phyloP scores from a whole-genome alignment of 306 rosid genomes.

The Vigna mungo region DNA sequence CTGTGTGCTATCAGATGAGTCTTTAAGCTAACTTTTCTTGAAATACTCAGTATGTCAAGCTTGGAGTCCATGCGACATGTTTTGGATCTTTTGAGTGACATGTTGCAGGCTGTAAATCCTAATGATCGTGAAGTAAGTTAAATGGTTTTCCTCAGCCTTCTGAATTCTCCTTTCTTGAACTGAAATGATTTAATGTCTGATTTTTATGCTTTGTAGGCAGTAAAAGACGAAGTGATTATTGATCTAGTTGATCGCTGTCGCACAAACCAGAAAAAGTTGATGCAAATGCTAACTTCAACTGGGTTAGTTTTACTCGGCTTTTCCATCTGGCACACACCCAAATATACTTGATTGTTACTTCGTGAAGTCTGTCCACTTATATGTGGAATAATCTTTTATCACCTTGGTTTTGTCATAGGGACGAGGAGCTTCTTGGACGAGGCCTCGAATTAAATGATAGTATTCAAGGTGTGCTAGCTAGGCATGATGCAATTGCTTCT shows the following conservation, averaged over 20 bases:
- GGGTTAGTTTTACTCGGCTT: slow-evolving; percentile 65
- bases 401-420: slow-evolving; percentile 61
- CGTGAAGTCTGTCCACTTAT: background rate
- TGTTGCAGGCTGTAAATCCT: slow-evolving; percentile 93
- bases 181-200: slow-evolving; percentile 23
- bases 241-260: slow-evolving; percentile 92
- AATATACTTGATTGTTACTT: slow-evolving; percentile 27
- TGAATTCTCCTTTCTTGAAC: slow-evolving; percentile 23
- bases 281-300: slow-evolving; percentile 95
- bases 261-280: slow-evolving; percentile 89
- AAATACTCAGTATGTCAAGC: slow-evolving; percentile 70
- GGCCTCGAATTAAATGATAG: slow-evolving; percentile 91
- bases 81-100: slow-evolving; percentile 88
- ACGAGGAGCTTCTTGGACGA: slow-evolving; percentile 90
- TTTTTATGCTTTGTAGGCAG: slow-evolving; percentile 63
- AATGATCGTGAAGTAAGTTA: slow-evolving; percentile 70
- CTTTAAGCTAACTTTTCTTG: slow-evolving; percentile 29
- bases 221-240: slow-evolving; percentile 86
- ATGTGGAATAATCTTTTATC: slow-evolving; percentile 26
- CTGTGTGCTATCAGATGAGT: slow-evolving; percentile 14
- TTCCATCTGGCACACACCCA: slow-evolving; percentile 15
- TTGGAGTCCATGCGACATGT: slow-evolving; percentile 87
- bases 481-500: slow-evolving; percentile 88
- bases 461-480: slow-evolving; percentile 87
- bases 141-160: slow-evolving; percentile 33